Percentiles rank a stretch among this genome's conserved stretches.
These are phyloP conservation scores for Coelastrella sp. DNA, from an alignment of 139 green algal genomes.

Conservation along the genomic window DNA sequence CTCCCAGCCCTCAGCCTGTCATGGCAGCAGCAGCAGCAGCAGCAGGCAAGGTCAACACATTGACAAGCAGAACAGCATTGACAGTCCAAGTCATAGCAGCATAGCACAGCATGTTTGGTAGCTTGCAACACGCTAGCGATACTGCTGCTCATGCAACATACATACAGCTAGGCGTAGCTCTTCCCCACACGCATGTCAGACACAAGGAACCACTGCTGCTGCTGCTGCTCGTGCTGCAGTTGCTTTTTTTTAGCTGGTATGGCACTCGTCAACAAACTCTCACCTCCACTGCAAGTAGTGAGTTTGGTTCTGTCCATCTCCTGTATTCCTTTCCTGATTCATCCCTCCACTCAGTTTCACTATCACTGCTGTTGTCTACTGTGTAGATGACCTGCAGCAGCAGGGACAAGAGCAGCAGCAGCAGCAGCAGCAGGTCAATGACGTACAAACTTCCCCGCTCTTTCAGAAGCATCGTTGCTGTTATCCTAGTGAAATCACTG, in stretches of 20 bases:
- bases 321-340: constrained; percentile 16
- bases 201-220: too few relatives aligned
- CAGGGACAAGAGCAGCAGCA: constrained; percentile 15
- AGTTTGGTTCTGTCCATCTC: constrained; percentile 44
- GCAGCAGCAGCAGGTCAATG: constrained; percentile 28
- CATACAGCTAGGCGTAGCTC: too few relatives aligned
- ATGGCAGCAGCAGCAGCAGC: background rate
- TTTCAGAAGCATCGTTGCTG: background rate
- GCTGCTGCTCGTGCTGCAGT: too few relatives aligned
- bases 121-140: too few relatives aligned
- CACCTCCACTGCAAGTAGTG: constrained; percentile 43
- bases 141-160: too few relatives aligned
- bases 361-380: constrained; percentile 48
- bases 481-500: background rate
- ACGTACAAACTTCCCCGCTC: too few relatives aligned
- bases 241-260: background rate
- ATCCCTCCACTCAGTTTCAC: constrained; percentile 46
- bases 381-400: constrained; percentile 49
- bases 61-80: background rate
- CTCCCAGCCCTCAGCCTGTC: constrained; percentile 46
- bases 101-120: too few relatives aligned
- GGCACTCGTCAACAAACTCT: background rate
- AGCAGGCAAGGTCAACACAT: background rate
- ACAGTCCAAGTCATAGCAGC: too few relatives aligned
- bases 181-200: too few relatives aligned